These are phyloP conservation scores for Hanseniaspora nectarophila DNA, from an alignment of 805 yeast genomes.

Conservation along the genomic window DNA sequence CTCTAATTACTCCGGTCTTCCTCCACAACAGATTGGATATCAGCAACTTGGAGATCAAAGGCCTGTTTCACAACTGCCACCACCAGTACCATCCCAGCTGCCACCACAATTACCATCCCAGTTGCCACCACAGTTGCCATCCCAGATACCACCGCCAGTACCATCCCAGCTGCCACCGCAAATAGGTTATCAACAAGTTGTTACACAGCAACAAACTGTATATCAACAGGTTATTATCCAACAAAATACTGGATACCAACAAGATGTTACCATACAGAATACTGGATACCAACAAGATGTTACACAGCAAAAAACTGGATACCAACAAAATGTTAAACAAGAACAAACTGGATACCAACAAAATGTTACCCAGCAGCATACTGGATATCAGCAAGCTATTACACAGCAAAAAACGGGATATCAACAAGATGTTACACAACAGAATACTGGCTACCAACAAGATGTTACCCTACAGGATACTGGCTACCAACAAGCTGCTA, in stretches of 20 bases:
- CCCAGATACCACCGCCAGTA: constrained; percentile 19
- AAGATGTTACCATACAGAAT: constrained; percentile 18
- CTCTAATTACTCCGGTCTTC: constrained; percentile 16
- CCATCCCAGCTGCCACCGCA: no score
- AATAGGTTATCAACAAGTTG: no score
- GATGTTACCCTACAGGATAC: no score
- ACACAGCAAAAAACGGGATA: constrained; percentile 17
- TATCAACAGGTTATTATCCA: background rate
- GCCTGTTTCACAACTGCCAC: constrained; percentile 18
- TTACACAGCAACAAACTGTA: constrained; percentile 17
- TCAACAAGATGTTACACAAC: constrained; percentile 17
- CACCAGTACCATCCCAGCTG: no score
- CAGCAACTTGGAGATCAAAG: background rate
- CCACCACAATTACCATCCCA: no score
- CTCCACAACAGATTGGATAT: constrained; percentile 13
- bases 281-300: constrained; percentile 22
- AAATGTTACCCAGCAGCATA: constrained; percentile 12
- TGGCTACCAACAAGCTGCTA: no score
- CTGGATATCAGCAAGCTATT: background rate
- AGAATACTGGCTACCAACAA: no score
- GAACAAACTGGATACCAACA: constrained; percentile 2
- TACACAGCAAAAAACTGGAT: constrained; percentile 16
- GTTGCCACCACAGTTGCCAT: no score
- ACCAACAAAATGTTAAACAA: background rate
- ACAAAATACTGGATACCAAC: constrained; percentile 18